Percentiles rank a stretch among this genome's conserved stretches.
Evolutionary conservation across 2,329 filamentous ascomycete species (phyloP).

Genomic region (Xylaria hypoxylon): DNA sequence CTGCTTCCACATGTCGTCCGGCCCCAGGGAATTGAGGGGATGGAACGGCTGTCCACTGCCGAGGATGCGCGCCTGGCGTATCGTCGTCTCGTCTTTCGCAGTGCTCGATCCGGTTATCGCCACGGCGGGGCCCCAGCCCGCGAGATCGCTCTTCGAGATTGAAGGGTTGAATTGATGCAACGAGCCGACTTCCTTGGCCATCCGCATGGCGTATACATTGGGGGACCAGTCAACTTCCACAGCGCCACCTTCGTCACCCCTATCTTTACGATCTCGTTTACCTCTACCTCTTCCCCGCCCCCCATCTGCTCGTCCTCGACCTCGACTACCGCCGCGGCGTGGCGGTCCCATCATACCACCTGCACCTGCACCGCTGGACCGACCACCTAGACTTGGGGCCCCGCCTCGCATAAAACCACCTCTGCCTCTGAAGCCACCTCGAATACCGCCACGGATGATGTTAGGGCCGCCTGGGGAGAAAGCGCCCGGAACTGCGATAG

Average conservation of each 20-base stretch:
- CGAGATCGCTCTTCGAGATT: conserved; percentile 51
- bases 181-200: conserved; percentile 48
- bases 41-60: conserved; percentile 54
- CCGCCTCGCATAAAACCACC: conserved; percentile 45
- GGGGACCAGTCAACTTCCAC: neutral
- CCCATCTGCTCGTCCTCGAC: neutral
- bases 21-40: conserved; percentile 37
- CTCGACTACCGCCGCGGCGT: conserved; percentile 16
- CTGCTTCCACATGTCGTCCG: conserved; percentile 44
- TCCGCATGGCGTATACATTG: conserved; percentile 33
- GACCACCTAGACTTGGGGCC: neutral
- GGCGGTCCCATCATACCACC: conserved; percentile 25
- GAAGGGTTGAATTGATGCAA: conserved; percentile 51
- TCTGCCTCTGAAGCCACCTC: conserved; percentile 41
- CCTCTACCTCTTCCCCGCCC: conserved; percentile 2
- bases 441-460: conserved; percentile 43
- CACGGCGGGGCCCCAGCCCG: conserved; percentile 55
- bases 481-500: neutral
- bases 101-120: conserved; percentile 48
- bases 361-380: neutral
- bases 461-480: conserved; percentile 15
- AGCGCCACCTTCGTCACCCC: too few relatives aligned
- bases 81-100: conserved; percentile 51
- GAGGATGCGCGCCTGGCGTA: conserved; percentile 56
- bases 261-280: neutral